phyloP scores from a whole-genome alignment of 306 rosid species.

The Fagus sylvatica region DNA sequence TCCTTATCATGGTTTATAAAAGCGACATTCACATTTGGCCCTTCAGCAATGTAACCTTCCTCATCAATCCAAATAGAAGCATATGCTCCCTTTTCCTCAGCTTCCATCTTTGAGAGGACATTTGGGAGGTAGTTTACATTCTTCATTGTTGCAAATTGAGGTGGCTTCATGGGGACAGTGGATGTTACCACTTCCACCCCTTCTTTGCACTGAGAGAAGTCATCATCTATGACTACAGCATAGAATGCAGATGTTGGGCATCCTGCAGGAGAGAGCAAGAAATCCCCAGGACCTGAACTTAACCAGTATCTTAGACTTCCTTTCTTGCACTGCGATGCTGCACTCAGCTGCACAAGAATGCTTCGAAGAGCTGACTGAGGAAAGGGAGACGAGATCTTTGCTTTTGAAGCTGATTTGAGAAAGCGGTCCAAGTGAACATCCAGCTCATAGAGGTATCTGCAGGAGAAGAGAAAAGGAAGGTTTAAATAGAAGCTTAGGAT shows the following conservation, averaged over 20 bases:
- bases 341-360: conserved; percentile 78
- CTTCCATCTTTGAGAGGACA: conserved; percentile 75
- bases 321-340: conserved; percentile 66
- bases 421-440: conserved; percentile 81
- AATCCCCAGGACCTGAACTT: conserved; percentile 92
- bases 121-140: conserved; percentile 92
- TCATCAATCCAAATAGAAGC: conserved; percentile 89
- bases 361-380: conserved; percentile 59
- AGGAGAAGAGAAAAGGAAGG: not conserved
- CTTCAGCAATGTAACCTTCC: conserved; percentile 83
- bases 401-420: conserved; percentile 75
- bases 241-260: conserved; percentile 72
- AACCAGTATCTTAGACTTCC: conserved; percentile 86
- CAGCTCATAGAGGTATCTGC: conserved; percentile 76
- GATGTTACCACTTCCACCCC: conserved; percentile 87
- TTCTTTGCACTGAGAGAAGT: conserved; percentile 63
- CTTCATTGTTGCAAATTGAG: conserved; percentile 71
- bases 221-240: conserved; percentile 72
- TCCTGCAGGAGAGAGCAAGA: conserved; percentile 65
- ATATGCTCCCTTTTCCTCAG: conserved; percentile 80
- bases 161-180: conserved; percentile 68
- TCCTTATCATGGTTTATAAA: conserved; percentile 76
- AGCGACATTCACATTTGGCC: conserved; percentile 94
- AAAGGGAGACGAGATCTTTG: conserved; percentile 66
- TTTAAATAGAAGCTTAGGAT: not conserved